A percentile compares a stretch with the other conserved stretches of the same genome.
phyloP scores from a whole-genome alignment of 441 rosid genomes.

The Eutrema salsugineum region DNA sequence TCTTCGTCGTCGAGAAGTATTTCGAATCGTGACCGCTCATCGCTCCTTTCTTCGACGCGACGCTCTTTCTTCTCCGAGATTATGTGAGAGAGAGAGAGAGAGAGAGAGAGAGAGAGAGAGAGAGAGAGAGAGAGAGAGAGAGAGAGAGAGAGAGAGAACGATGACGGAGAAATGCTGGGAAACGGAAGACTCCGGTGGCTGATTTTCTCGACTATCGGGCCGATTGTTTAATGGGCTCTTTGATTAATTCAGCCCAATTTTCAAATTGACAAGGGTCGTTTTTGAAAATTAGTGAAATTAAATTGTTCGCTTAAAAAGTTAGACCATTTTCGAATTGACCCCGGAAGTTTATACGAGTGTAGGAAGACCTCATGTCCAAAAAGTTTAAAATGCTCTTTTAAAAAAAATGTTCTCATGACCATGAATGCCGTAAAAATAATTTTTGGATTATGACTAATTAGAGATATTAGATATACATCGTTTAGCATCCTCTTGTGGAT shows the following conservation, averaged over 20 bases:
- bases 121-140: neutral
- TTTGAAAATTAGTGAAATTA: neutral
- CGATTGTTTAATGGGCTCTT: constrained; percentile 7
- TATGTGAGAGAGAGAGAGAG: neutral
- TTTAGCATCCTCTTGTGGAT: too few relatives aligned
- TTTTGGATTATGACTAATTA: too few relatives aligned
- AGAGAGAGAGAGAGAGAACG: constrained; percentile 5
- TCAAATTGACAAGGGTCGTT: neutral
- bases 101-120: neutral
- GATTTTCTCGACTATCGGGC: constrained; percentile 11
- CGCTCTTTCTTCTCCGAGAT: constrained; percentile 26
- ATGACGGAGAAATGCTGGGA: constrained; percentile 22
- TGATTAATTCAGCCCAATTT: neutral
- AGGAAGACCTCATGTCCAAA: too few relatives aligned
- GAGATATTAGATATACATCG: too few relatives aligned
- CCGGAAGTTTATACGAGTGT: neutral
- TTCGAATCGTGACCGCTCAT: constrained; percentile 99
- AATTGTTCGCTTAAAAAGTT: too few relatives aligned
- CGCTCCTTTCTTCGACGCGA: constrained; percentile 15
- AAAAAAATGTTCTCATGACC: too few relatives aligned
- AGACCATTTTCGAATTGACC: neutral
- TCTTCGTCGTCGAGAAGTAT: constrained; percentile 96
- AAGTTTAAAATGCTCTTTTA: too few relatives aligned
- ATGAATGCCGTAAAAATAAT: too few relatives aligned
- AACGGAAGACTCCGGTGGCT: constrained; percentile 22